phyloP scores from a whole-genome alignment of 2,329 filamentous ascomycete genomes.

The Penicillium italicum region DNA sequence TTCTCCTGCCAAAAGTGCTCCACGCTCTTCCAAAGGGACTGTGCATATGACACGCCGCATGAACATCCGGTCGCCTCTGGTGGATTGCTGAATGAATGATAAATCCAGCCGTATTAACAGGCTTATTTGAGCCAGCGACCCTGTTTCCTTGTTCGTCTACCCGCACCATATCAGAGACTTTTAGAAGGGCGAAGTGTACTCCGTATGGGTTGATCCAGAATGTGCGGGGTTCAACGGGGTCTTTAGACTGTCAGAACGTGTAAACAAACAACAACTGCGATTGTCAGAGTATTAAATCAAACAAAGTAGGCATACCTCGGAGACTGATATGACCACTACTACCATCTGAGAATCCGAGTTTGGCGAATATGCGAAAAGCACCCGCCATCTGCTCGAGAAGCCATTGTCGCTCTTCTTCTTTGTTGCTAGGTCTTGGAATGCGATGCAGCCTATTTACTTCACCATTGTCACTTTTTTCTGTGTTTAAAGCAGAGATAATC shows the following conservation, averaged over 20 bases:
- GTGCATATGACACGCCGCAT: slow-evolving; percentile 46
- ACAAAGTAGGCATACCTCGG: slow-evolving; percentile 3
- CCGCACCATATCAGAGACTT: slow-evolving; percentile 46
- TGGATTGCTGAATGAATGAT: slow-evolving; percentile 50
- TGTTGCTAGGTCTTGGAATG: not conserved
- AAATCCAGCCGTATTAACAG: slow-evolving; percentile 47
- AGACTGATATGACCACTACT: slow-evolving; percentile 19
- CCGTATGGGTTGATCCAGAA: slow-evolving; percentile 45
- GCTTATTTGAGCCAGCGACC: slow-evolving; percentile 39
- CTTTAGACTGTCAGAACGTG: slow-evolving; percentile 4
- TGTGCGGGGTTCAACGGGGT: slow-evolving; percentile 20
- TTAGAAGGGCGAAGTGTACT: slow-evolving; percentile 43
- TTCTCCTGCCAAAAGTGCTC: slow-evolving; percentile 41
- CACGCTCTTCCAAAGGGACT: slow-evolving; percentile 45
- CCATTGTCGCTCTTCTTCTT: slow-evolving; percentile 6
- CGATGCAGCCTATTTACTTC: not conserved
- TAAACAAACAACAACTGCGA: not conserved
- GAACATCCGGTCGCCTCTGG: slow-evolving; percentile 43
- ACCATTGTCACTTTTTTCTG: not conserved
- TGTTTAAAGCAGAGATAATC: not conserved
- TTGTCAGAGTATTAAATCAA: not conserved
- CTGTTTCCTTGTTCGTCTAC: slow-evolving; percentile 44
- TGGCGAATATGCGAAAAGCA: slow-evolving; percentile 23
- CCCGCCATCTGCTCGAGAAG: slow-evolving; percentile 19
- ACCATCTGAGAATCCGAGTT: slow-evolving; percentile 19